Percentiles rank a stretch among this genome's conserved stretches.
These are phyloP conservation scores for Dendrocalamus sinicus DNA, from an alignment of 176 grass and related monocot genomes.

Conservation along the genomic window DNA sequence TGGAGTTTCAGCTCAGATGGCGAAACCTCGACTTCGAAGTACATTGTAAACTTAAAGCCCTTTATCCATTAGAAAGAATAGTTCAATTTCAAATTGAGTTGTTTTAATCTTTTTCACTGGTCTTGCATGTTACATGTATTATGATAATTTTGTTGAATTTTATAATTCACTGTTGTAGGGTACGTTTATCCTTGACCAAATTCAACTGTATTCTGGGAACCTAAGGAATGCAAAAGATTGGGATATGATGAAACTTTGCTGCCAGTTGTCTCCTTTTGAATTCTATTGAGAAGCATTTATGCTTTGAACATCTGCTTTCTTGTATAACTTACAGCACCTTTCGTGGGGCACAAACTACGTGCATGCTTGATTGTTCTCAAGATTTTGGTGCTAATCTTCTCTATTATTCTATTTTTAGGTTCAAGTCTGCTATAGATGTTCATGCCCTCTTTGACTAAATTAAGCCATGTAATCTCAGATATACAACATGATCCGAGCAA, in stretches of 20 bases:
- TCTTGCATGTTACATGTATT: conserved; percentile 25
- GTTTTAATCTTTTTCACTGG: conserved; percentile 21
- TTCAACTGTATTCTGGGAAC: conserved; percentile 25
- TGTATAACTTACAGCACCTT: conserved; percentile 25
- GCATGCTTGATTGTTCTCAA: neutral
- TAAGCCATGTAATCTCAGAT: conserved; percentile 16
- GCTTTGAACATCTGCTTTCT: conserved; percentile 25
- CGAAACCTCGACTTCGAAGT: conserved; percentile 86
- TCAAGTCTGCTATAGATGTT: conserved; percentile 13
- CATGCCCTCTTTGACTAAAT: conserved; percentile 26
- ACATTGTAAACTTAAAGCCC: conserved; percentile 89
- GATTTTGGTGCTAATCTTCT: conserved; percentile 23
- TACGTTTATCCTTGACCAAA: neutral
- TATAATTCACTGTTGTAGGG: conserved; percentile 11
- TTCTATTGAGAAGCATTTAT: neutral
- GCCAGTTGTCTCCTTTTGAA: neutral
- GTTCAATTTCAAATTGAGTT: conserved; percentile 42
- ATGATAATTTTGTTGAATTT: conserved; percentile 19
- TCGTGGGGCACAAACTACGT: neutral
- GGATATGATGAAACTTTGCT: conserved; percentile 28
- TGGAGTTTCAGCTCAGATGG: conserved; percentile 82
- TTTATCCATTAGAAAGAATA: conserved; percentile 41
- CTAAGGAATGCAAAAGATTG: neutral
- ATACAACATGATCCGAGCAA: neutral
- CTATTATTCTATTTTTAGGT: neutral